Percentiles rank a stretch among this genome's conserved stretches.
Conservation (phyloP, 805 yeast species). For the Spathaspora sp. region DNA sequence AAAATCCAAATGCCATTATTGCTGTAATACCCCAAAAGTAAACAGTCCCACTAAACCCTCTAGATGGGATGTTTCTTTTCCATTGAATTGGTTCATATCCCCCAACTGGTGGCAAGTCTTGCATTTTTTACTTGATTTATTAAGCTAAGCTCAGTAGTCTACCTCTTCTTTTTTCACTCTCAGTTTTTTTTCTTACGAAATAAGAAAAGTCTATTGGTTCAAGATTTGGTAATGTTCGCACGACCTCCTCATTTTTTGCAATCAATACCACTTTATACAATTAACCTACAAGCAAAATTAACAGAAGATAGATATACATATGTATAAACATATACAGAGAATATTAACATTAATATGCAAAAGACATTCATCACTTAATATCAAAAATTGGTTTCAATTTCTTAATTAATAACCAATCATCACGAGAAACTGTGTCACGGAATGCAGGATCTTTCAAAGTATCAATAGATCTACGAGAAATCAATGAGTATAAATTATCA, state of each 20-base stretch:
- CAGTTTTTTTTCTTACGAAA: background rate
- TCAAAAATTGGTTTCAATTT: conserved; percentile 85
- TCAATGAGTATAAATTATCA: conserved; percentile 85
- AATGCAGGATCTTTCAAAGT: conserved; percentile 98
- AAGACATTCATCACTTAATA: conserved; percentile 48
- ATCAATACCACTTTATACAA: background rate
- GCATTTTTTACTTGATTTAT: conserved; percentile 31
- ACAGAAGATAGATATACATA: background rate
- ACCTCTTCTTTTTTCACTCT: background rate
- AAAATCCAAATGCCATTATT: conserved; percentile 69
- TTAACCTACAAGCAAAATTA: too few species aligned
- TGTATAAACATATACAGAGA: background rate
- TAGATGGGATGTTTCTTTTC: conserved; percentile 80
- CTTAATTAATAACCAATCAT: conserved; percentile 92
- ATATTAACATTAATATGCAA: background rate
- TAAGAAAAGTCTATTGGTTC: background rate
- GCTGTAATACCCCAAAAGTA: conserved; percentile 65
- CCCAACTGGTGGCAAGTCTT: conserved; percentile 83
- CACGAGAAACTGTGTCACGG: conserved; percentile 89
- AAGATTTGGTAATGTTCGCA: background rate
- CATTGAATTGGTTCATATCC: conserved; percentile 87
- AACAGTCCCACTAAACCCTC: conserved; percentile 78
- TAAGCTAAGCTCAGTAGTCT: background rate
- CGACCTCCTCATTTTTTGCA: background rate
- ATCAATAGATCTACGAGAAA: conserved; percentile 87